Evolutionary conservation across 768 basidiomycete species (phyloP), one percentile per base, ranked within the genome.

Genomic region (Mycena galopus): DNA sequence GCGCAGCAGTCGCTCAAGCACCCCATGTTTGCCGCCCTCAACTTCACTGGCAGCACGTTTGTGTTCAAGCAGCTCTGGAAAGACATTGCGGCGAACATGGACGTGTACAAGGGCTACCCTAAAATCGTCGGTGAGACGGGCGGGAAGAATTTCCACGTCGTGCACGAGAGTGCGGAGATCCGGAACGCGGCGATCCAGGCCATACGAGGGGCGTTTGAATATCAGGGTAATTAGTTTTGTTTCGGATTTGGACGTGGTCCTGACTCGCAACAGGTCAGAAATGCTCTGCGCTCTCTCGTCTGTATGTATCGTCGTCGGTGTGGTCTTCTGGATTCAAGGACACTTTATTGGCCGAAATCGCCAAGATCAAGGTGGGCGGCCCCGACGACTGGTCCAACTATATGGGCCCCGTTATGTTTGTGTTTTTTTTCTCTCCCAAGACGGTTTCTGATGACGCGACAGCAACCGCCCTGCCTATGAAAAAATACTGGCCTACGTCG

Each of bases 41-140:
- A 99, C 85, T 99, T 99, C 84, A 99, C 98, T 0, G 98, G 98
- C 27, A 96, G 94, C 79, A 99, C 98, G 4, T 89, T 90, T 76
- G 91, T 99, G 57, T 99, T 99, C 91, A 94, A 93, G 84, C 91
- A 93, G 79, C 89, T 99, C 35, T 99, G 98, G 98, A 97, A 96
- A 84, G 92, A 97, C 79, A 97, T 99, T 78, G 94, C 93, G 4
- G 79, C 83, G 76, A 98, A 98, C 84, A 77, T 99, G 57, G 95
- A 98, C 79, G 89, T 86, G 58, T 99, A 99, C 87, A 90, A 85
- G 77, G 86, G 90, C 16, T 99, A 98, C 84, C 98, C 98, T 0
- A 89, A 97, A 79, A 94, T 99, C 74, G 97, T 99, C 9, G 98
- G 98, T 30, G 97, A 99, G 88, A 99, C 97, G 10, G 96, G 96